These are phyloP conservation scores for Sordariomycetes sp. DNA, from an alignment of 2,329 filamentous ascomycete genomes.

Conservation along the genomic window DNA sequence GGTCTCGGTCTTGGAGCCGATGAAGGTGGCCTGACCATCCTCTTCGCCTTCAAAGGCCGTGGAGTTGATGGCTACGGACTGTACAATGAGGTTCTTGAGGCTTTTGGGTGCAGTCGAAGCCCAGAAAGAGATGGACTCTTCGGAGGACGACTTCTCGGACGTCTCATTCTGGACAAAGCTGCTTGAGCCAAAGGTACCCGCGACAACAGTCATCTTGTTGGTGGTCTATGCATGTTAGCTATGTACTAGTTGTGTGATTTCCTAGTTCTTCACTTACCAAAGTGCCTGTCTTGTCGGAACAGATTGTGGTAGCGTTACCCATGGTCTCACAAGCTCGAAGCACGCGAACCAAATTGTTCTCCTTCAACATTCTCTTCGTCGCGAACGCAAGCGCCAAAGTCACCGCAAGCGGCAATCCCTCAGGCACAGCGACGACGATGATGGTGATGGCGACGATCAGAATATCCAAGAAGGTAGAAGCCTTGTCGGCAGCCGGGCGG, in stretches of 20 bases:
- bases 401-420: constrained; percentile 57
- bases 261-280: constrained; percentile 1
- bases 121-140: constrained; percentile 2
- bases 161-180: too few species aligned
- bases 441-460: constrained; percentile 58
- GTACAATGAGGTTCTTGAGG: constrained; percentile 25
- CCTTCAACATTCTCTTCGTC: constrained; percentile 56
- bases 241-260: not conserved
- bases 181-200: constrained; percentile 11
- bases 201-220: constrained; percentile 16
- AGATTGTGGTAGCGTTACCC: constrained; percentile 62
- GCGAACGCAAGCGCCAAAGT: constrained; percentile 57
- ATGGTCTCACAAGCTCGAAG: constrained; percentile 59
- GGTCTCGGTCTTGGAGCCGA: constrained; percentile 47
- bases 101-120: constrained; percentile 10
- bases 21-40: constrained; percentile 25
- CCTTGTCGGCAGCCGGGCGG: constrained; percentile 45
- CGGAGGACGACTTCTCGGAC: constrained; percentile 3
- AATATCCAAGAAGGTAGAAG: constrained; percentile 48
- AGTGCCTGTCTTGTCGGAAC: constrained; percentile 42
- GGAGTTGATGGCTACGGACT: constrained; percentile 30
- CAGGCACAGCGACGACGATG: constrained; percentile 58
- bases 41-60: constrained; percentile 43
- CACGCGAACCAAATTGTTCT: constrained; percentile 57
- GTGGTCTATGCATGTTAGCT: constrained; percentile 10